Evolutionary conservation across 306 rosid genomes (phyloP), one percentile per base, ranked within the genome.

Genomic region (Trichosanthes cucumerina): DNA sequence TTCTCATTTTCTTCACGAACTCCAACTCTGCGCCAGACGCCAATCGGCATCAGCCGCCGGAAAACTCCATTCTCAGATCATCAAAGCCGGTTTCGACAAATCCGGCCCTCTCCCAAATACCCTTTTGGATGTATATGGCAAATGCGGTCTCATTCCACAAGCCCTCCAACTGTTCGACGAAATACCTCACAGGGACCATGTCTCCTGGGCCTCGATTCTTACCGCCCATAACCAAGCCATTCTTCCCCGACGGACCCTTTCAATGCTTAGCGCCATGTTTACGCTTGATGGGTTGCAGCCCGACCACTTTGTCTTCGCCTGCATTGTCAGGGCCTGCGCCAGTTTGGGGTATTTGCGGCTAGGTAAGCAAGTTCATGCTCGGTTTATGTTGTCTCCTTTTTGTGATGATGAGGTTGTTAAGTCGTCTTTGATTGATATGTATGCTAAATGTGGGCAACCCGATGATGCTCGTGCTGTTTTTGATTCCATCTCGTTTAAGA

Each of bases 351-450:
- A 62, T 53, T 4, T 81, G 81, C 84, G 83, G 65, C 90, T 64
- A 41, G 97, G 94, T 36, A 87, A 79, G 72, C 97, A 93, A 70
- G 85, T 89, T 6, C 98, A 93, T 69, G 93, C 85, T 18, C 87
- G 88, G 62, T 89, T 91, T 81, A n/a, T 86, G 46, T 57, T 90
- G 31, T 91, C 97, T 0, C 78, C 84, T 0, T 91, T 81, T 85
- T 47, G 46, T 7, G 69, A 79, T 1, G 98, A 93, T 9, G 87
- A 90, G 72, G 97, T 93, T 18, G 98, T 89, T 1, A 93, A 87
- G 87, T 91, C 98, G 4, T 88, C 98, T 0, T 74, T 93, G 79
- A 84, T 92, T 68, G 96, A 93, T 56, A 89, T 93, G 97, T 92
- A 93, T 73, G 84, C 93, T 0, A 92, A 90, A 76, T 89, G 93